These are phyloP conservation scores for Lathyrus aphaca DNA, from an alignment of 306 rosid species.

Conservation along the genomic window DNA sequence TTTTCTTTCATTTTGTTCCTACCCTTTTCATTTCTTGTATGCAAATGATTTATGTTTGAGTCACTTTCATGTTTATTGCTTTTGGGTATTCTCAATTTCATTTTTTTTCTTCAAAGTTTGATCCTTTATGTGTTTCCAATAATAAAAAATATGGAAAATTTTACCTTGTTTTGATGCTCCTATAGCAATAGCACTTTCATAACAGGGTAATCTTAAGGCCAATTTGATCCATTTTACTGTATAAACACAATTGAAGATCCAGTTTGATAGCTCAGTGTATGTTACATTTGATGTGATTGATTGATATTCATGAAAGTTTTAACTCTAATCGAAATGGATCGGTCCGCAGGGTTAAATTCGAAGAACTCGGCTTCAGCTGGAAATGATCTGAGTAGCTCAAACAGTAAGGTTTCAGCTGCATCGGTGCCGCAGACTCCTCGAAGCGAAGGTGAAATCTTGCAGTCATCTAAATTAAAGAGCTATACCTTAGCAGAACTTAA, in stretches of 20 bases:
- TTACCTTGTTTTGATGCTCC: constrained; percentile 10
- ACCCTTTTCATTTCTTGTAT: background rate
- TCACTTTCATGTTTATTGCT: constrained; percentile 8
- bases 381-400: constrained; percentile 43
- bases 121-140: background rate
- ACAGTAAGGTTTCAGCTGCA: constrained; percentile 41
- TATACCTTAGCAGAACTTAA: constrained; percentile 56
- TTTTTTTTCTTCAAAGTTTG: constrained; percentile 9
- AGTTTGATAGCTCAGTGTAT: constrained; percentile 32
- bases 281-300: constrained; percentile 24
- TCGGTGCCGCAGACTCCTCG: constrained; percentile 61
- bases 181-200: background rate
- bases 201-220: no score
- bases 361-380: constrained; percentile 47
- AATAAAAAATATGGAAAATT: background rate
- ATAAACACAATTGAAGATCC: constrained; percentile 33
- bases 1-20: background rate
- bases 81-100: constrained; percentile 23
- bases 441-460: constrained; percentile 70
- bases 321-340: background rate
- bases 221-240: constrained; percentile 9
- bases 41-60: constrained; percentile 15
- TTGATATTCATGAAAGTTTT: constrained; percentile 8
- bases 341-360: constrained; percentile 50
- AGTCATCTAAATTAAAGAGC: constrained; percentile 59